Evolutionary conservation across 352 stramenopile species (phyloP), one percentile per base, ranked within the genome.

Genomic region (Phytophthora multivora): DNA sequence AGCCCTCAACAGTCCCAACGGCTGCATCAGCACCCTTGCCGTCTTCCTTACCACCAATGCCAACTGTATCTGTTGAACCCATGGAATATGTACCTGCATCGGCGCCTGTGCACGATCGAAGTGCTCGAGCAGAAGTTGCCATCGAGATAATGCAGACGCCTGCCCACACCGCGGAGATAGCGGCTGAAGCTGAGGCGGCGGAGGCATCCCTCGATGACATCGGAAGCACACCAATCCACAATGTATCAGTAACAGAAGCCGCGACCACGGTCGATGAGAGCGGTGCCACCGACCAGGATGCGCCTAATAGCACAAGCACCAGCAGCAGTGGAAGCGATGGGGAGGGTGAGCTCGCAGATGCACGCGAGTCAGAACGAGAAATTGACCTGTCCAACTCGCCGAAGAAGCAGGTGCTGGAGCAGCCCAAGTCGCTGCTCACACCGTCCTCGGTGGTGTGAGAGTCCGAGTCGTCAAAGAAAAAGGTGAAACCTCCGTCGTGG

Each of bases 371-470:
- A 2, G 51, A 73, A 6, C 41, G 56, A 49, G 63, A 71, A 45
- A 59, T 59, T 35, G 64, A 73, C 16, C 8, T 67, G 41, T 55
- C 64, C 10, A 73, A 11, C 21, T 69, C 76, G 35, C 62, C 63
- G 8, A 68, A 74, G 57, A 77, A 69, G 51, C 70, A 76, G 53
- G 40, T 56, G 41, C 25, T 71, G 23, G 75, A 87, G 51, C 81
- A 86, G 38, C 75, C 76, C 46, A 77, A 70, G 39, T 47, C 71
- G 23, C 31, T 75, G 39, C 51, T 79, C 33, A 84, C 83, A 12
- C 80, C 81, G 28, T 90, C 83, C 1, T 75, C 81, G 4, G 68
- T 85, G 10, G 79, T 91, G 42, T 90, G 73, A 89, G 69, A 87
- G 23, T 33, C 16, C 35, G 42, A 42, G 53, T 47, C 31, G n/a